phyloP scores from a whole-genome alignment of 2,329 filamentous ascomycete genomes.

The Botrytis fabae region DNA sequence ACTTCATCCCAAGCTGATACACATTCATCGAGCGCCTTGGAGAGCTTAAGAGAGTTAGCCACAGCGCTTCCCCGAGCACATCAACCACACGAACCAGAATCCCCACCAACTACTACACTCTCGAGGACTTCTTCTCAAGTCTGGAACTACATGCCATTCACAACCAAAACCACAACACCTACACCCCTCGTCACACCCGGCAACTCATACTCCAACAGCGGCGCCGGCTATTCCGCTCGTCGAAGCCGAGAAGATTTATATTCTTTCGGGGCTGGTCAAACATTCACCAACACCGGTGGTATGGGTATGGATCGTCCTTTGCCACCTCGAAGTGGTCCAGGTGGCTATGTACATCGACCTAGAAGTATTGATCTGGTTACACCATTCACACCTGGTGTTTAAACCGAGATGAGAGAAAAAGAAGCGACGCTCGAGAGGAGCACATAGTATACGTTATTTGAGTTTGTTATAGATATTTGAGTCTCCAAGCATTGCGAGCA shows the following conservation, averaged over 20 bases:
- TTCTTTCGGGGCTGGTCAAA: slow-evolving; percentile 28
- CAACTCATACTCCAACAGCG: slow-evolving; percentile 32
- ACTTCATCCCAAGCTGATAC: slow-evolving; percentile 16
- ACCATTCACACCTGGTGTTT: slow-evolving; percentile 41
- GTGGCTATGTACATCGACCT: slow-evolving; percentile 53
- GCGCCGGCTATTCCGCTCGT: slow-evolving; percentile 27
- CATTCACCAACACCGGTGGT: slow-evolving; percentile 42
- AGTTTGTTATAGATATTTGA: neutral
- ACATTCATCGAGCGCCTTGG: slow-evolving; percentile 35
- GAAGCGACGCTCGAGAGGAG: neutral
- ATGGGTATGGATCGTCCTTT: slow-evolving; percentile 55
- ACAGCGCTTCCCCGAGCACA: slow-evolving; percentile 34
- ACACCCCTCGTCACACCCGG: slow-evolving; percentile 34
- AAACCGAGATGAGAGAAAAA: neutral
- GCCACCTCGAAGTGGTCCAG: slow-evolving; percentile 53
- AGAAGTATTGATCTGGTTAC: slow-evolving; percentile 66
- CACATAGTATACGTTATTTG: neutral
- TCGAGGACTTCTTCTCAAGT: slow-evolving; percentile 33
- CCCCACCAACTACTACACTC: slow-evolving; percentile 27
- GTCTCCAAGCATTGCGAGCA: neutral
- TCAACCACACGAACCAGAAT: slow-evolving; percentile 21
- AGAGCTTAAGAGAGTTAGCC: slow-evolving; percentile 35
- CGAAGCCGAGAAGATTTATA: slow-evolving; percentile 35
- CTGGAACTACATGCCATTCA: slow-evolving; percentile 40
- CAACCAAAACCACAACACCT: slow-evolving; percentile 30